Percentiles rank a stretch among this genome's conserved stretches.
These are phyloP conservation scores for Plasmodium cynomolgi DNA, from an alignment of 169 alveolate genomes.

Conservation along the genomic window DNA sequence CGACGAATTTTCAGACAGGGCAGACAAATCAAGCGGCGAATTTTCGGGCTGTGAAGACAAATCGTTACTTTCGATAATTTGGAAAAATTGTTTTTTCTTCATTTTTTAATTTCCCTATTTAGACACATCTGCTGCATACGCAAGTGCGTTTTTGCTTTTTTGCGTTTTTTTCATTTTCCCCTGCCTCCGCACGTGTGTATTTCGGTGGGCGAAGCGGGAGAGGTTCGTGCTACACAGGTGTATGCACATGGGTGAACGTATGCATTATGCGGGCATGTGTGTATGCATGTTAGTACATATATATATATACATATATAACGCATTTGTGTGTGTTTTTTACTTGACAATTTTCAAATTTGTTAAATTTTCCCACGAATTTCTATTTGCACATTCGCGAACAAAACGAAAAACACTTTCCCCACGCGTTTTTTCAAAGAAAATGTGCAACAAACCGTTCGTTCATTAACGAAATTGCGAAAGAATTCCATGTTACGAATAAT, in stretches of 20 bases:
- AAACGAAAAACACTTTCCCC: neutral
- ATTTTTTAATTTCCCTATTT: conserved; percentile 26
- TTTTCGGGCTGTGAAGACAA: conserved; percentile 5
- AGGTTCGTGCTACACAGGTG: neutral
- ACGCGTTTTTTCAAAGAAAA: neutral
- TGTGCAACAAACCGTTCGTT: neutral
- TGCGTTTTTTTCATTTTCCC: neutral
- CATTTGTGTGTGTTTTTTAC: neutral
- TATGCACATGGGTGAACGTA: conserved; percentile 1
- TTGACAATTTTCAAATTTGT: neutral
- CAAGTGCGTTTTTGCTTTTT: neutral
- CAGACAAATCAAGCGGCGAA: neutral
- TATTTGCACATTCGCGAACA: neutral
- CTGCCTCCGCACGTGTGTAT: neutral
- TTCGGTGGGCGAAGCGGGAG: neutral
- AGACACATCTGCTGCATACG: neutral
- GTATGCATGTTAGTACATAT: neutral
- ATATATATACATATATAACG: neutral
- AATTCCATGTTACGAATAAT: neutral
- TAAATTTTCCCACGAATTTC: neutral
- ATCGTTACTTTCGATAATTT: conserved; percentile 51
- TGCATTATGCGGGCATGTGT: neutral
- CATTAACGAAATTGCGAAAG: neutral
- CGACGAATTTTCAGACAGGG: neutral
- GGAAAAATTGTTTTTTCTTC: conserved; percentile 67